These are phyloP conservation scores for Logfia minima DNA, from an alignment of 129 eudicot species.

Conservation along the genomic window DNA sequence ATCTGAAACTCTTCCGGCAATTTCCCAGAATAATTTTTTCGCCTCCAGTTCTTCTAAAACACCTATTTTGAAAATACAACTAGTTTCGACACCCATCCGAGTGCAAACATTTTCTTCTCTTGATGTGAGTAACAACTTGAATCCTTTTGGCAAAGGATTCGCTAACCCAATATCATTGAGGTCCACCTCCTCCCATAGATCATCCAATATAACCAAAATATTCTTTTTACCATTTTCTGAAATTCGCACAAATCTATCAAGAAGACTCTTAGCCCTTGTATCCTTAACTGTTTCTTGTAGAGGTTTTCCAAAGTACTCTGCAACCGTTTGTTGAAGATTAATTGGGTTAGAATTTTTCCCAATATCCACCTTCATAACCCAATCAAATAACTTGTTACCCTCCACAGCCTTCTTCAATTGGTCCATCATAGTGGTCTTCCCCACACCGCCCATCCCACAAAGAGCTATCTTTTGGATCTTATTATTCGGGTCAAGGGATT, in stretches of 20 bases:
- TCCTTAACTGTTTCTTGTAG: not conserved
- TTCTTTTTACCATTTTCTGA: not conserved
- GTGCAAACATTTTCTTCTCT: not conserved
- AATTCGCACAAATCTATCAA: not conserved
- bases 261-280: not conserved
- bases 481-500: not conserved
- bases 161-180: not conserved
- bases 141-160: not conserved
- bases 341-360: not conserved
- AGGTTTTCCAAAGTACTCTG: not conserved
- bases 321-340: not conserved
- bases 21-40: not conserved
- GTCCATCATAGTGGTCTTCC: not conserved
- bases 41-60: not conserved
- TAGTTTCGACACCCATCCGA: not conserved
- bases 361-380: not conserved
- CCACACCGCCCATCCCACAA: not conserved
- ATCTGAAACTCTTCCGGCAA: not conserved
- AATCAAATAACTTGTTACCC: not conserved
- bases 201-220: not conserved
- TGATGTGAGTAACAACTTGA: not conserved
- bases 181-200: not conserved
- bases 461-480: not conserved
- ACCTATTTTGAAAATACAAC: not conserved
- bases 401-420: not conserved